Evolutionary conservation across 2,329 filamentous ascomycete genomes (phyloP).

Genomic region (Hymenoscyphus scutula): DNA sequence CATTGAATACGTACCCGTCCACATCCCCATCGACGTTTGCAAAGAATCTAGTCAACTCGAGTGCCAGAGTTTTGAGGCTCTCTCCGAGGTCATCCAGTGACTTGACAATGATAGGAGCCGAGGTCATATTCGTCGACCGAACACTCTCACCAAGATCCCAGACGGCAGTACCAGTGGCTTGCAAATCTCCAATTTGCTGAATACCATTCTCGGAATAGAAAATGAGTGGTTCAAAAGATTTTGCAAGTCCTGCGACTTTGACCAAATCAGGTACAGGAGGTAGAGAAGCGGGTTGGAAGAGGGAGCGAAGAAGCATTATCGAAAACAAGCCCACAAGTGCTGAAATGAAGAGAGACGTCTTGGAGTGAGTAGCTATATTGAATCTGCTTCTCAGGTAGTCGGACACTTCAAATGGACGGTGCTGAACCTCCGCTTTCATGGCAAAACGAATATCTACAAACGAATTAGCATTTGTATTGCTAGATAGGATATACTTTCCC

Average conservation of each 20-base stretch:
- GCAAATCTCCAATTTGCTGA: slow-evolving; percentile 79
- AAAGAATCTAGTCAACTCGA: slow-evolving; percentile 89
- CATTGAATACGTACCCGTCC: slow-evolving; percentile 58
- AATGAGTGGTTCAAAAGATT: slow-evolving; percentile 89
- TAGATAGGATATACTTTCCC: slow-evolving; percentile 24
- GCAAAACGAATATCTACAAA: slow-evolving; percentile 79
- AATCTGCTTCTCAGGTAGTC: slow-evolving; percentile 60
- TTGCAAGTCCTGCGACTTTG: slow-evolving; percentile 84
- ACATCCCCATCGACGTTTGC: slow-evolving; percentile 91
- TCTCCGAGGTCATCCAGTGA: slow-evolving; percentile 85
- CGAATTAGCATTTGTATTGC: slow-evolving; percentile 23
- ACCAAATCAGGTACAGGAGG: slow-evolving; percentile 79
- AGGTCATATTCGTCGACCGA: slow-evolving; percentile 85
- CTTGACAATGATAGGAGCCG: slow-evolving; percentile 78
- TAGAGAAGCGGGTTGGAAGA: slow-evolving; percentile 66
- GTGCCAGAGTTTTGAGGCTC: slow-evolving; percentile 76
- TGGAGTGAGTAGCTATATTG: slow-evolving; percentile 63
- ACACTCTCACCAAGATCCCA: slow-evolving; percentile 94
- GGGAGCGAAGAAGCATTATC: slow-evolving; percentile 60
- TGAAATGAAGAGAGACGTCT: slow-evolving; percentile 63
- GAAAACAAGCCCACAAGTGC: slow-evolving; percentile 61
- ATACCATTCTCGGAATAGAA: slow-evolving; percentile 91
- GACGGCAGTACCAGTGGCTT: slow-evolving; percentile 88
- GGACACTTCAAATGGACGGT: slow-evolving; percentile 76
- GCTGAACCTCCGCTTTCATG: slow-evolving; percentile 82